phyloP scores from a whole-genome alignment of 345 rosid genomes.

The Acer negundo region DNA sequence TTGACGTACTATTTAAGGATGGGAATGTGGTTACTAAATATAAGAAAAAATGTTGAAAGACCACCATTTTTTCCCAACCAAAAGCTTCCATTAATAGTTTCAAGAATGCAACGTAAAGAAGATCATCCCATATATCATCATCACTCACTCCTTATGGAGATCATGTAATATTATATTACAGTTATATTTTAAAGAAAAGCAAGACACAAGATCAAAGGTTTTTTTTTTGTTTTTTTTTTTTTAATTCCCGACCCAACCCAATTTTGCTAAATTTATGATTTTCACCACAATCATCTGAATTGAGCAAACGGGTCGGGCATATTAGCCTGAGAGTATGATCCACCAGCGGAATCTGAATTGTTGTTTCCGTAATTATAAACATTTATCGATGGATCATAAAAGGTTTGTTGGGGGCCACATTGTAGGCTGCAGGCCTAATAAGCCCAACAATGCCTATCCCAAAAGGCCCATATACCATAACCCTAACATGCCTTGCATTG shows the following conservation, averaged over 20 bases:
- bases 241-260: neutral
- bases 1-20: too few relatives aligned
- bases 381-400: slow-evolving; percentile 11
- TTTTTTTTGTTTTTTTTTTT: too few relatives aligned
- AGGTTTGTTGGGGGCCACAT: slow-evolving; percentile 17
- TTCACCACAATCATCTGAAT: slow-evolving; percentile 10
- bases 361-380: neutral
- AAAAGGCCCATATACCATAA: neutral
- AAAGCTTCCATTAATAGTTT: too few relatives aligned
- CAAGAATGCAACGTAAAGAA: too few relatives aligned
- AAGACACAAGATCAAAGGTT: too few relatives aligned
- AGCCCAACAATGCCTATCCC: neutral
- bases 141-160: too few relatives aligned
- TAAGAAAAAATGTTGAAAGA: too few relatives aligned
- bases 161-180: too few relatives aligned
- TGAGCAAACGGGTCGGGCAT: slow-evolving; percentile 17
- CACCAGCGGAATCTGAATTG: neutral
- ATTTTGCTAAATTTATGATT: neutral
- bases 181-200: too few relatives aligned
- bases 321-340: slow-evolving; percentile 10
- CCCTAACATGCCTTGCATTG: neutral
- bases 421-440: slow-evolving; percentile 3
- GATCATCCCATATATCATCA: too few relatives aligned
- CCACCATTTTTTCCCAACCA: too few relatives aligned
- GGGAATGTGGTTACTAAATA: too few relatives aligned